Evolutionary conservation across 768 basidiomycete species (phyloP), one percentile per base, ranked within the genome.

Genomic region (Neoboletus magnificus): DNA sequence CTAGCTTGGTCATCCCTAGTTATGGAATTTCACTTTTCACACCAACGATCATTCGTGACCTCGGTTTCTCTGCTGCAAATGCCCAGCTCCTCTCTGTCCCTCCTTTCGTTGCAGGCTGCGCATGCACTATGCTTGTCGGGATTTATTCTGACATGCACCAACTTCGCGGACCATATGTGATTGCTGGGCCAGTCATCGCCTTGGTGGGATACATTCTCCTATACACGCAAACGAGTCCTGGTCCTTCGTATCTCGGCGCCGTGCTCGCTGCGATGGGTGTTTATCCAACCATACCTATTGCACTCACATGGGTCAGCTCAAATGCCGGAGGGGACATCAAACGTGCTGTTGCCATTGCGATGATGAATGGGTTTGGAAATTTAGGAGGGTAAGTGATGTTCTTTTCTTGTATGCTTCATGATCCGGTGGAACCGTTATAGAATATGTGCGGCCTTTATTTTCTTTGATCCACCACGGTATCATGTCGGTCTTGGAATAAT

Each of bases 271-370:
- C 81, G 2, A 66, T 76, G 27, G 84, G 83, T 10, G 71, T 82
- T 1, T 81, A 68, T 58, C 77, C 83, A 0, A 72, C 72, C 8
- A 65, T 82, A 36, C 73, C 71, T 10, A 50, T 82, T 18, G 55
- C 56, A 13, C 61, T 85, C 1, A 78, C 81, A 27, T 85, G 83
- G 84, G 75, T 71, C 2, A 76, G 77, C 8, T 76, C 77, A 5
- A 81, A 82, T 40, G 76, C 79, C 3, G 83, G 83, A 25, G 82
- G 84, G 15, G 81, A 82, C 50, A 50, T 78, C 41, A 79, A 80
- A 57, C 75, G 76, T 46, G 79, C 74, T 43, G 74, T 79, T 9
- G 74, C 76, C 0, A 62, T 84, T 29, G 84, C 79, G 4, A 74
- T 82, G 71, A 73, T 83, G 13, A 77, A 77, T 36, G 80, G 79